Conservation (phyloP, 768 basidiomycete species). For the Podaxis rugospora region DNA sequence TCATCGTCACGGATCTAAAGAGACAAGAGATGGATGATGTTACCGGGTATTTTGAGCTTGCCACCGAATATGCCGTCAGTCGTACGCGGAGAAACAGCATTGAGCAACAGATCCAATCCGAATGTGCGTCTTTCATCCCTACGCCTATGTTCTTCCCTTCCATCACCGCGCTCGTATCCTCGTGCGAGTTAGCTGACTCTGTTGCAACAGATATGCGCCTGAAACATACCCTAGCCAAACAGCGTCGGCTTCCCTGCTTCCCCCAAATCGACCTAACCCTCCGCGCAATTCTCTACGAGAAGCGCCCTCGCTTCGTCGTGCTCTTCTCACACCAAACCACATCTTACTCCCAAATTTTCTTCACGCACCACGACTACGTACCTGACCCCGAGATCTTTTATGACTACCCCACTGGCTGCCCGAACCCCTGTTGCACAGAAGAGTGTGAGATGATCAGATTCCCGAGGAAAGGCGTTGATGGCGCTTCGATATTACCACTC, state of each 20-base stretch:
- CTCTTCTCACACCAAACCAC: constrained; percentile 79
- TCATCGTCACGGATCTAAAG: constrained; percentile 78
- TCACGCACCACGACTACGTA: constrained; percentile 67
- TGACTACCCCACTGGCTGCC: constrained; percentile 77
- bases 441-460: constrained; percentile 84
- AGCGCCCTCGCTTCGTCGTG: constrained; percentile 70
- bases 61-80: constrained; percentile 61
- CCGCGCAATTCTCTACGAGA: constrained; percentile 72
- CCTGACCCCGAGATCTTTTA: constrained; percentile 70
- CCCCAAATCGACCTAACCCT: constrained; percentile 78
- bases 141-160: background rate
- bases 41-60: constrained; percentile 74
- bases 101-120: constrained; percentile 61
- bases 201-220: constrained; percentile 53
- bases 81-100: constrained; percentile 61
- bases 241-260: constrained; percentile 74
- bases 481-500: constrained; percentile 59
- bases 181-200: background rate
- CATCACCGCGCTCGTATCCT: background rate
- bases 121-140: constrained; percentile 45
- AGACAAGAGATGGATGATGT: constrained; percentile 78
- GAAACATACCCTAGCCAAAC: constrained; percentile 59
- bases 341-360: constrained; percentile 79
- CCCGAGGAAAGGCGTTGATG: constrained; percentile 58
- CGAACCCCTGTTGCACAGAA: constrained; percentile 74